Percentiles rank a stretch among this genome's conserved stretches.
phyloP scores from a whole-genome alignment of 2,329 filamentous ascomycete genomes.

The Furcasterigmium furcatum region DNA sequence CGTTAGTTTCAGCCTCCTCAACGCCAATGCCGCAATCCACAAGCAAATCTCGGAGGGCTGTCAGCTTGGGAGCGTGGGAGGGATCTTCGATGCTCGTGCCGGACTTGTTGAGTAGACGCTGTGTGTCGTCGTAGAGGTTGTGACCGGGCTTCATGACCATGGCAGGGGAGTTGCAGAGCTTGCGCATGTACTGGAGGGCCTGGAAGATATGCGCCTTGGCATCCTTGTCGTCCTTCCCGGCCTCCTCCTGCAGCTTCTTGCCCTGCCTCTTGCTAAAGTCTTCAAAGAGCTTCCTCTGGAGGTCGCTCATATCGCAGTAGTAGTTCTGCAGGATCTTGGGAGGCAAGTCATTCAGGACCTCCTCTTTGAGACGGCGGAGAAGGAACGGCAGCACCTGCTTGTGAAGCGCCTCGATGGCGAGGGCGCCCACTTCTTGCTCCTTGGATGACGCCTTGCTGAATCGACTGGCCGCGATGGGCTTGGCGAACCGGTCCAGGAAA shows the following conservation, averaged over 20 bases:
- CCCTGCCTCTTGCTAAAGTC: slow-evolving; percentile 94
- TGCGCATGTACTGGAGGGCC: slow-evolving; percentile 98
- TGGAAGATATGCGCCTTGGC: slow-evolving; percentile 99
- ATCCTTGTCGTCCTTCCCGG: slow-evolving; percentile 81
- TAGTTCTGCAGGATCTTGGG: slow-evolving; percentile 99
- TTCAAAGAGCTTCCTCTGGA: slow-evolving; percentile 93
- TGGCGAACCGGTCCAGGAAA: slow-evolving; percentile 93
- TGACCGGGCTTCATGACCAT: slow-evolving; percentile 94
- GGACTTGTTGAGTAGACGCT: slow-evolving; percentile 73
- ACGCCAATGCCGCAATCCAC: slow-evolving; percentile 97
- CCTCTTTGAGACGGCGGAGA: slow-evolving; percentile 92
- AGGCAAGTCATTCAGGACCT: slow-evolving; percentile 91
- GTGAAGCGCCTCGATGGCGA: slow-evolving; percentile 96
- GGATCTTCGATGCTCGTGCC: slow-evolving; percentile 82
- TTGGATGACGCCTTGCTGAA: slow-evolving; percentile 98
- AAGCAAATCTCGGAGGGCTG: slow-evolving; percentile 84
- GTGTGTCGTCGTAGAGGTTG: slow-evolving; percentile 84
- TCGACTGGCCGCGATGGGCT: slow-evolving; percentile 89
- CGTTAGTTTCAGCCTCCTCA: slow-evolving; percentile 58
- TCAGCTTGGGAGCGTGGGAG: slow-evolving; percentile 87
- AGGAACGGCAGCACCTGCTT: slow-evolving; percentile 98
- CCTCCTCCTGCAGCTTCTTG: slow-evolving; percentile 81
- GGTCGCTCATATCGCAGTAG: slow-evolving; percentile 94
- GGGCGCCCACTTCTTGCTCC: slow-evolving; percentile 92
- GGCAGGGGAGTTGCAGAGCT: slow-evolving; percentile 95